Conservation (phyloP, 441 rosid species). For the Pelargonium fulgidum region DNA sequence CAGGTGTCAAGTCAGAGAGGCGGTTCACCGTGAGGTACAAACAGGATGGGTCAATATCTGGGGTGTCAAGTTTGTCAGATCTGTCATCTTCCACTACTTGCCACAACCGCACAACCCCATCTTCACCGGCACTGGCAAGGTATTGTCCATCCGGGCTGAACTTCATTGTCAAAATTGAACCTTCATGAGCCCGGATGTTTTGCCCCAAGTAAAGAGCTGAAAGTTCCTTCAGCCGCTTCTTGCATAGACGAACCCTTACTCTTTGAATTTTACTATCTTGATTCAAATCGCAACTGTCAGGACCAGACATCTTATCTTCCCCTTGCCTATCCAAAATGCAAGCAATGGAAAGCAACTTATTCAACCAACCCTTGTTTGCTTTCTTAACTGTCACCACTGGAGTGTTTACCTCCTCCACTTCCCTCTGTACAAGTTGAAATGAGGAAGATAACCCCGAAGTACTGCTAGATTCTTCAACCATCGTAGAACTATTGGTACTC, state of each 20-base stretch:
- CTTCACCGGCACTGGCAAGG: constrained; percentile 85
- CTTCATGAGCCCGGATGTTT: constrained; percentile 70
- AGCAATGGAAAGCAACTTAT: constrained; percentile 41
- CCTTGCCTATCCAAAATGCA: constrained; percentile 42
- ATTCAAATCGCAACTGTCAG: constrained; percentile 18
- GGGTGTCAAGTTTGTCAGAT: constrained; percentile 40
- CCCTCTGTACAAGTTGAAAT: constrained; percentile 26
- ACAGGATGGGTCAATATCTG: constrained; percentile 53
- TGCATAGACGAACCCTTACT: constrained; percentile 48
- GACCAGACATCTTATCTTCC: constrained; percentile 27
- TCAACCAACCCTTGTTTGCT: constrained; percentile 58
- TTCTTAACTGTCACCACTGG: constrained; percentile 28
- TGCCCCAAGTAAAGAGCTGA: constrained; percentile 66
- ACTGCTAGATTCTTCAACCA: constrained; percentile 26
- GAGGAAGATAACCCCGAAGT: constrained; percentile 35
- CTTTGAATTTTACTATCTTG: constrained; percentile 38
- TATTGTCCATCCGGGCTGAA: constrained; percentile 75
- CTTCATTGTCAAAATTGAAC: constrained; percentile 76
- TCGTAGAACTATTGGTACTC: constrained; percentile 23
- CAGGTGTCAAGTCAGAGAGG: constrained; percentile 44
- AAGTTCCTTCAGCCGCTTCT: constrained; percentile 63
- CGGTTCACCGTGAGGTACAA: constrained; percentile 62
- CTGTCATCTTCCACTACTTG: constrained; percentile 61
- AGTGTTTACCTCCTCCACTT: constrained; percentile 28
- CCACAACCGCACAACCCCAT: constrained; percentile 74